Evolutionary conservation across 257 asterid genomes (phyloP), one percentile per base, ranked within the genome.

Genomic region (Ballota nigra): DNA sequence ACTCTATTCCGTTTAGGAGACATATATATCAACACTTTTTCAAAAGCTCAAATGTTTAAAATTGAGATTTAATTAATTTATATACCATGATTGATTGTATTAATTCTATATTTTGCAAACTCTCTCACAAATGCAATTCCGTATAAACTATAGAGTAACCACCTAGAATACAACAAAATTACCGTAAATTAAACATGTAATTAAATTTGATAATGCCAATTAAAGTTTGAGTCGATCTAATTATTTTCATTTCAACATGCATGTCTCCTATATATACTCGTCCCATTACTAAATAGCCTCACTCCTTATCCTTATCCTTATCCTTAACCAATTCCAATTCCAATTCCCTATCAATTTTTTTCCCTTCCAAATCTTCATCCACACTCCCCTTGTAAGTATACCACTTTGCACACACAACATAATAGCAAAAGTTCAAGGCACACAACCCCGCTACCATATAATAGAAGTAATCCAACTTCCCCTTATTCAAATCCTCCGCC

Each of bases 401-500:
- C 99, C 97, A 94, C 59, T 67, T 86, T 0, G 97, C 88, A 78
- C 89, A 87, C 1, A 74, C 73, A 13, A 94, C 61, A 71, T 87
- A 94, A 49, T 87, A 94, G 4, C 62, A 22, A 19, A 86, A 74
- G 64, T 91, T 89, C 23, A 91, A 40, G 34, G 20, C 69, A 61
- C 86, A 91, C 13, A 94, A 70, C 2, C 56, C 95, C 18, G 92
- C 69, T 22, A 91, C 47, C 1, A 91, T 63, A 71, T 74, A 86
- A 58, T 91, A 94, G 60, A 86, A 93, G 20, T 85, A 85, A 20
- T 93, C 98, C 82, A 93, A 38, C 56, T 88, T 89, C 73, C 96
- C 98, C 61, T 89, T 77, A 28, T 94, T 94, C 15, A 91, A 80
- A 82, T 91, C 97, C 80, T 94, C 96, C 5, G 96, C 96, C 79